Percentiles rank a stretch among this genome's conserved stretches.
These are phyloP conservation scores for Ophiostoma quercus DNA, from an alignment of 2,329 filamentous ascomycete genomes.

Conservation along the genomic window DNA sequence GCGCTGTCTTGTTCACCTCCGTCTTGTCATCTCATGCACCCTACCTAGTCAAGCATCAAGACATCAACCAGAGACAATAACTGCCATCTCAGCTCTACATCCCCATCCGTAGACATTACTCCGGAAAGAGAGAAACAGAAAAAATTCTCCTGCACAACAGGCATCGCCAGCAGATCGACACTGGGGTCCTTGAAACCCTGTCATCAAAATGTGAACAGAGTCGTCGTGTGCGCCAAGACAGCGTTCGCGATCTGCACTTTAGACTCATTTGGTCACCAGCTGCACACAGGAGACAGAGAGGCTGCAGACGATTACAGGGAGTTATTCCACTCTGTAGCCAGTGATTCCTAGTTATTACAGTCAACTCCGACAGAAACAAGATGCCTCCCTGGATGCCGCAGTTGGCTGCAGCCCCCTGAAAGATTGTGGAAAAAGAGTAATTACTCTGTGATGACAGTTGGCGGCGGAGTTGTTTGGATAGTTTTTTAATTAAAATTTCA, in stretches of 20 bases:
- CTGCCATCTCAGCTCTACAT: too few relatives aligned
- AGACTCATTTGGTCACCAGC: background rate
- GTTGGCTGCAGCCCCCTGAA: background rate
- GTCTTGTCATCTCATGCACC: too few relatives aligned
- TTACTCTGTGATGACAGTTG: background rate
- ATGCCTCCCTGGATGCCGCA: constrained; percentile 3
- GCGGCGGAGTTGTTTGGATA: background rate
- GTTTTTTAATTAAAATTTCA: background rate
- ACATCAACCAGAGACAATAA: too few relatives aligned
- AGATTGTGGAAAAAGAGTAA: background rate
- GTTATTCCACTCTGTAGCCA: background rate
- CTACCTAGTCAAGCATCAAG: too few relatives aligned
- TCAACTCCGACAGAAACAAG: constrained; percentile 1
- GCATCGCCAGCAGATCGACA: background rate
- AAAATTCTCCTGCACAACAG: background rate
- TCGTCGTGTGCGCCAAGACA: background rate
- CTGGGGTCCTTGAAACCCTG: constrained; percentile 7
- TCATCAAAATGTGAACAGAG: background rate
- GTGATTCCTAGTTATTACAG: background rate
- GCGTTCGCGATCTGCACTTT: background rate
- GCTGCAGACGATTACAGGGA: background rate
- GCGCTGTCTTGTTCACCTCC: too few relatives aligned
- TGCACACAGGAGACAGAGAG: background rate
- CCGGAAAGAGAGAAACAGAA: background rate
- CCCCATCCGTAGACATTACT: background rate